Base-by-base conservation (phyloP, 2,329 filamentous ascomycete genomes). In the Colletotrichum cordylinicola region DNA sequence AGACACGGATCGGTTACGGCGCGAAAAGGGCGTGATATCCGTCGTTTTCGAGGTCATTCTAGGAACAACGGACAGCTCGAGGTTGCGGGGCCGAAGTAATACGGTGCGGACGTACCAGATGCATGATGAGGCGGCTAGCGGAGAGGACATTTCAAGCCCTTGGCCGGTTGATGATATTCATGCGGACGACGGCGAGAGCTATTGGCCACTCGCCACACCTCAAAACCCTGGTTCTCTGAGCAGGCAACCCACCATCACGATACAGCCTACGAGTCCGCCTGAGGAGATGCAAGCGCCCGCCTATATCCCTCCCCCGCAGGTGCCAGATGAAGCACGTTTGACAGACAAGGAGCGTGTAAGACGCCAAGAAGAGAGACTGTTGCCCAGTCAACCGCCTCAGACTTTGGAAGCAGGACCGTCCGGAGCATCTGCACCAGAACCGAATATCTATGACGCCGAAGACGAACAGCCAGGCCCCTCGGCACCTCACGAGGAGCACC, bases 11-110 rank as follows among this genome's bases (percentile, higher is more conserved):
- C 92, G 93, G 62, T 91, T 98, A 31, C 91, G 95, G 66, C 92
- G 96, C 55, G 95, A 98, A 82, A 98, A 98, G 82, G 95, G 95
- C 10, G 95, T 98, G n/a, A 93, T 98, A 27, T 94, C 93, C 1
- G 94, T 96, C 70, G 90, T 94, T 1, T 96, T 98, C 80, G 96
- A 98, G 82, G 91, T 98, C 16, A 88, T 98, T 2, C 93, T 98
- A 24, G 97, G 97, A 2, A 98, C 96, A 0, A 90, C 91, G 43
- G 96, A 99, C 83, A 96, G 93, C 79, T 90, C 90, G 43, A 64
- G 75, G 37, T 27, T 71, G 9, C 75, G 77, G 4, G 75, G 72
- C 27, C 76, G 77, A 39, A 76, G 68, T 35, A 78, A 77, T 10
- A 78, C 80, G 5, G 39, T 79, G 13, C 74, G 77, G 16, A 80